Evolutionary conservation across 1,139 yeast genomes (phyloP).

Genomic region (Pichia sp.): DNA sequence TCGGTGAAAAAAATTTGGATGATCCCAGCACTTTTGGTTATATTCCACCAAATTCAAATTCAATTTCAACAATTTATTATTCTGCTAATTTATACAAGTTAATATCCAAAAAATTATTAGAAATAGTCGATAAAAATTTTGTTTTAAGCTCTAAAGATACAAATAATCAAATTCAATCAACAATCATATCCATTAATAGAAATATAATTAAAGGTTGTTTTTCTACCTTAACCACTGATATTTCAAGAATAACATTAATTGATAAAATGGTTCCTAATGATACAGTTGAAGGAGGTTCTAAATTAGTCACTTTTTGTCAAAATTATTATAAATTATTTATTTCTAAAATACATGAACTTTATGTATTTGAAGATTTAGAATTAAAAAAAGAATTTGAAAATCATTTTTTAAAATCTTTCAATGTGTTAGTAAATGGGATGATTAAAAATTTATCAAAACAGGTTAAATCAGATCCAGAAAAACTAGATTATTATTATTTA

Average conservation of each 20-base stretch:
- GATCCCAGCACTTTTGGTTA: constrained; percentile 41
- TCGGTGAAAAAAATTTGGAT: constrained; percentile 15
- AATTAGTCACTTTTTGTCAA: constrained; percentile 39
- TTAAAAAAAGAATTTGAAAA: constrained; percentile 38
- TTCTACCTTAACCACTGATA: constrained; percentile 22
- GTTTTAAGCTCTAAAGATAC: constrained; percentile 34
- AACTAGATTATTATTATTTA: constrained; percentile 22
- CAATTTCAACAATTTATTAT: constrained; percentile 45
- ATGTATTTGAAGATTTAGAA: constrained; percentile 13
- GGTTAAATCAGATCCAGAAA: constrained; percentile 23
- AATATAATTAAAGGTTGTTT: constrained; percentile 26
- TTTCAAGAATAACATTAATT: constrained; percentile 16
- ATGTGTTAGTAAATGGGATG: constrained; percentile 43
- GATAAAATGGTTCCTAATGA: constrained; percentile 27
- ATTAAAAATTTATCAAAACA: constrained; percentile 39
- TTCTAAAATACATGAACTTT: constrained; percentile 18
- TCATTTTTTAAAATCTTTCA: constrained; percentile 46
- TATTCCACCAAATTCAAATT: constrained; percentile 55
- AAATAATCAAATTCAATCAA: constrained; percentile 18
- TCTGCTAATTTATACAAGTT: constrained; percentile 34
- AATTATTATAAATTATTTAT: constrained; percentile 32
- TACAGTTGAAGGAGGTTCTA: constrained; percentile 39
- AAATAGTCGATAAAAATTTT: constrained; percentile 12
- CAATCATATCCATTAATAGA: constrained; percentile 21
- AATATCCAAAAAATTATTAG: constrained; percentile 24